A percentile compares a stretch with the other conserved stretches of the same genome.
These are phyloP conservation scores for Inga oerstediana DNA, from an alignment of 306 rosid genomes.

Conservation along the genomic window DNA sequence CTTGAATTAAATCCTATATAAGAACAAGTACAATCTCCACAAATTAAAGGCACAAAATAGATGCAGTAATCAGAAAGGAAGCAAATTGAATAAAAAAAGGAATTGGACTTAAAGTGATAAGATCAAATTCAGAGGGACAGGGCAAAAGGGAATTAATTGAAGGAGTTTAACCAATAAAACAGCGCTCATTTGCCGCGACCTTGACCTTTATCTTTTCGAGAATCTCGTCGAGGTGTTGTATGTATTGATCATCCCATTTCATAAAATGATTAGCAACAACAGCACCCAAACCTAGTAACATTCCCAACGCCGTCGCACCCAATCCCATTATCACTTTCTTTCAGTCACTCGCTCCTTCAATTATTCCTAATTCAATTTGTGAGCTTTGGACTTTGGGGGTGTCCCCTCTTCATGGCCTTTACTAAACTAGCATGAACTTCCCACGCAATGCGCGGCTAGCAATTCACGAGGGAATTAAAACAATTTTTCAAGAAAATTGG, in stretches of 20 bases:
- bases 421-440: no score
- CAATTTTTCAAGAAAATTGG: no score
- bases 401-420: no score
- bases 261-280: conserved; percentile 72
- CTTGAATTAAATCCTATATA: background rate
- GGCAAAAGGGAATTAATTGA: background rate
- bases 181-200: conserved; percentile 89
- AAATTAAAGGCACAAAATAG: background rate
- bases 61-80: background rate
- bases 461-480: no score
- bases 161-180: conserved; percentile 65
- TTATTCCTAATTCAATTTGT: background rate
- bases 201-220: conserved; percentile 65
- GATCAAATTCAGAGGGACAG: background rate
- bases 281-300: conserved; percentile 73
- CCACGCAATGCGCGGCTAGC: no score
- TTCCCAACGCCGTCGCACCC: conserved; percentile 85
- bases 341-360: background rate
- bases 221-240: conserved; percentile 85
- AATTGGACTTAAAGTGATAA: background rate
- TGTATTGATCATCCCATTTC: conserved; percentile 75
- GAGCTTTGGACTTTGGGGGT: background rate
- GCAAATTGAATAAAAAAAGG: background rate
- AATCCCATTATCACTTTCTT: conserved; percentile 46
- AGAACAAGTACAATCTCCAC: background rate